Evolutionary conservation across 2,329 filamentous ascomycete species (phyloP).

Genomic region (Harringtonia aguacate): DNA sequence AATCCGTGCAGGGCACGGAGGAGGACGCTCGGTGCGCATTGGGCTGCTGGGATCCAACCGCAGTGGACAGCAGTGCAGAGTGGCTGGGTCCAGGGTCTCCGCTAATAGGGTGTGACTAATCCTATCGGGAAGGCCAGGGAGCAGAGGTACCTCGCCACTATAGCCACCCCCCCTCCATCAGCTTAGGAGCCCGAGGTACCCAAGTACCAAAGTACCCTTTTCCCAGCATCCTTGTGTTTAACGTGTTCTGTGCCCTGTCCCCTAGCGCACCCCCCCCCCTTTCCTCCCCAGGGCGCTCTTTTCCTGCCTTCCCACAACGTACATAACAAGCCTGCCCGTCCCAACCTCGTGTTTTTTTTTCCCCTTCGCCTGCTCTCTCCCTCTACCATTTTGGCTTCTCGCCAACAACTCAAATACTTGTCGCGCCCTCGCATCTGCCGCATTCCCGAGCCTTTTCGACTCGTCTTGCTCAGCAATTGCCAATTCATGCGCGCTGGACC

Average conservation of each 20-base stretch:
- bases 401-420: slow-evolving; percentile 4
- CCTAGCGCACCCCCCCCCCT: slow-evolving; percentile 1
- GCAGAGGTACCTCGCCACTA: slow-evolving; percentile 11
- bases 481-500: slow-evolving; percentile 20
- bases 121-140: background rate
- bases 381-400: slow-evolving; percentile 7
- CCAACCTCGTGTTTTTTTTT: slow-evolving; percentile 3
- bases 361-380: background rate
- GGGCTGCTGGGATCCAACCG: background rate
- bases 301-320: too few species aligned
- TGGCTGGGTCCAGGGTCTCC: slow-evolving; percentile 1
- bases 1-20: background rate
- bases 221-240: slow-evolving; percentile 10
- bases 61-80: background rate
- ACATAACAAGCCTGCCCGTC: slow-evolving; percentile 8
- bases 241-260: slow-evolving; percentile 1
- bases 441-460: slow-evolving; percentile 4
- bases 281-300: too few species aligned
- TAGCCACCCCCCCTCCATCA: slow-evolving; percentile 13
- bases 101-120: slow-evolving; percentile 11
- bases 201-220: slow-evolving; percentile 2
- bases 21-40: too few species aligned
- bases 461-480: background rate
- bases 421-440: background rate
- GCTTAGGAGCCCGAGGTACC: slow-evolving; percentile 4